Evolutionary conservation across 1,284 basidiomycete genomes (phyloP).

Genomic region (Boletus semigastroideus): DNA sequence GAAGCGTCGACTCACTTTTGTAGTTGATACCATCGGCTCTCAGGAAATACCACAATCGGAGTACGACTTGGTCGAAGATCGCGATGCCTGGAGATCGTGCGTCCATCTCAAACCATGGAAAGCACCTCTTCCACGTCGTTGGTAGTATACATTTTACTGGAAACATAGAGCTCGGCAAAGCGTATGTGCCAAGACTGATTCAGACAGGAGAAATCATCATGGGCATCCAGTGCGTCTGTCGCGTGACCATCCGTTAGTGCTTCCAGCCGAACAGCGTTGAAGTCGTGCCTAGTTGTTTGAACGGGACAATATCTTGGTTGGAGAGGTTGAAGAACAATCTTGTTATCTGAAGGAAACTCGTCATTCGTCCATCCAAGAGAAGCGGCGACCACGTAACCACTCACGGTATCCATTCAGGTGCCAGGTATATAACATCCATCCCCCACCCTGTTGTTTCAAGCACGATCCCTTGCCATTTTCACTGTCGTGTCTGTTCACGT

Average conservation of each 20-base stretch:
- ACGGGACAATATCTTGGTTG: constrained; percentile 1
- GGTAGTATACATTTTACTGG: background rate
- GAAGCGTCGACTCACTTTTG: background rate
- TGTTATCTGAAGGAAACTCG: constrained; percentile 1
- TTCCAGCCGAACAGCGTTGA: constrained; percentile 3
- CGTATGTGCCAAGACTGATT: background rate
- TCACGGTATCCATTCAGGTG: too few species aligned
- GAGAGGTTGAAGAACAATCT: constrained; percentile 10
- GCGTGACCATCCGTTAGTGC: background rate
- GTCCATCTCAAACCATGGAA: background rate
- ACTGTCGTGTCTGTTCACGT: too few species aligned
- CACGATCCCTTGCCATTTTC: too few species aligned
- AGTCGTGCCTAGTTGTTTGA: constrained; percentile 4
- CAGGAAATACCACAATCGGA: constrained; percentile 1
- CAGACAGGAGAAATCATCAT: constrained; percentile 5
- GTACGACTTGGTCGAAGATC: background rate
- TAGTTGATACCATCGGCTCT: background rate
- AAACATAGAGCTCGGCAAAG: background rate
- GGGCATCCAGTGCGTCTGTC: background rate
- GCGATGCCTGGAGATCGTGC: background rate
- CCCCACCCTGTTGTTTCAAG: too few species aligned
- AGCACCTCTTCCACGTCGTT: background rate
- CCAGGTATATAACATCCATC: too few species aligned
- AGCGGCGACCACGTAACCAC: constrained; percentile 2
- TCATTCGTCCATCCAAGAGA: constrained; percentile 5